Evolutionary conservation across 129 eudicot genomes (phyloP).

Genomic region (Rutidosis leptorrhynchoides): DNA sequence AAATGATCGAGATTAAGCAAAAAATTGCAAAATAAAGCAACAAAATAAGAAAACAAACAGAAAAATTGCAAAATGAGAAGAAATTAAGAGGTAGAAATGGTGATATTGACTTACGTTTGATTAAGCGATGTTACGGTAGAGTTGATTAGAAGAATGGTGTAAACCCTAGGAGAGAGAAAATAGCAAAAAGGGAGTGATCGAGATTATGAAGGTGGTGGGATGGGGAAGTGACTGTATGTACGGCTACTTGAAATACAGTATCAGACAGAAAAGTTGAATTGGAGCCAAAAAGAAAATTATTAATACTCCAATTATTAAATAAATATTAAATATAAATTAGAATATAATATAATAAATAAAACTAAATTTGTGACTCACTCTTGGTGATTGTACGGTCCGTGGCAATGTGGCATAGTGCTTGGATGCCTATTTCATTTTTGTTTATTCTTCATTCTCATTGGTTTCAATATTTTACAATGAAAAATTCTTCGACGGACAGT

Average conservation of each 20-base stretch:
- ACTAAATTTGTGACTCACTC: no score
- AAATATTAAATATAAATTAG: no score
- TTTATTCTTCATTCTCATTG: no score
- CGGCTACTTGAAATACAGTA: conserved; percentile 48
- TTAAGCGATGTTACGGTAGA: not conserved
- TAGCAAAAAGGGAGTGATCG: conserved; percentile 16
- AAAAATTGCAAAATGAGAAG: not conserved
- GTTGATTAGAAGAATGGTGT: conserved; percentile 4
- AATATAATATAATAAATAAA: no score
- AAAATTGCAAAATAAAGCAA: not conserved
- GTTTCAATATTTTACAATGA: no score
- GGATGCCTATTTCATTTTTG: no score
- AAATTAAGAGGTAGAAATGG: not conserved
- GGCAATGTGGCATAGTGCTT: no score
- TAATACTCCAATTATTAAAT: no score
- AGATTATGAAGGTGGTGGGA: conserved; percentile 32
- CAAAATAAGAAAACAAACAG: not conserved
- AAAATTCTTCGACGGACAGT: no score
- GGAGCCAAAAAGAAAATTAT: conserved; percentile 2
- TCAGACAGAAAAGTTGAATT: conserved; percentile 5
- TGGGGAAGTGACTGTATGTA: conserved; percentile 33
- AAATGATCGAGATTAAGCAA: no score
- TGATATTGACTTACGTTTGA: conserved; percentile 11
- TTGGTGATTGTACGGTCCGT: no score
- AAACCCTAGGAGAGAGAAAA: conserved; percentile 51